Conservation (phyloP, 495 filamentous ascomycete species). For the Trypethelium eluteriae region DNA sequence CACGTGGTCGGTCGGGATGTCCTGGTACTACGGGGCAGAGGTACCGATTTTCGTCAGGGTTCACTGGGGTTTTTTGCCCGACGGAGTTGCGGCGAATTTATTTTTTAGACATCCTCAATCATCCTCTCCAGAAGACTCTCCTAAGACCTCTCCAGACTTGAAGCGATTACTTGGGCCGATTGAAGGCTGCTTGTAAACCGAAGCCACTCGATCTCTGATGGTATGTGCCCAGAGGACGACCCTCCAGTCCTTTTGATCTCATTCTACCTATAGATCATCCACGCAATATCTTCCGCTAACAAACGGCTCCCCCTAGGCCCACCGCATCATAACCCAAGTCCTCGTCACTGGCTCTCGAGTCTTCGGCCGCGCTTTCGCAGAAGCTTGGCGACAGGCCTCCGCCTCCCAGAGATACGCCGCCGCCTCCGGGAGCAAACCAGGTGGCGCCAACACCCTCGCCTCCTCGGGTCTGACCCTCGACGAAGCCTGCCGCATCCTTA, state of each 20-base stretch:
- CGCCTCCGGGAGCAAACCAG: slow-evolving; percentile 46
- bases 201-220: background rate
- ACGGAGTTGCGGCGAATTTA: background rate
- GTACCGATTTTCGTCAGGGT: background rate
- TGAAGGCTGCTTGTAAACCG: background rate
- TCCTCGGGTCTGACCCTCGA: slow-evolving; percentile 77
- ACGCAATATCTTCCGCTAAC: background rate
- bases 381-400: slow-evolving; percentile 55
- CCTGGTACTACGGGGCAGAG: background rate
- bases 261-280: background rate
- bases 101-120: background rate
- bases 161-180: background rate
- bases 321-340: slow-evolving; percentile 90
- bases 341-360: slow-evolving; percentile 83
- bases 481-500: slow-evolving; percentile 95
- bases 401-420: slow-evolving; percentile 75
- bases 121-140: background rate
- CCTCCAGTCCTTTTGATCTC: background rate
- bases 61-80: background rate
- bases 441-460: slow-evolving; percentile 44
- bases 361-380: slow-evolving; percentile 79
- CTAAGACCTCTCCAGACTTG: background rate
- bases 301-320: slow-evolving; percentile 53
- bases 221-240: background rate
- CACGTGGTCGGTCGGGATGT: background rate